A percentile compares a stretch with the other conserved stretches of the same genome.
Conservation (phyloP, 1,284 basidiomycete genomes). For the Ceratobasidium sp. region DNA sequence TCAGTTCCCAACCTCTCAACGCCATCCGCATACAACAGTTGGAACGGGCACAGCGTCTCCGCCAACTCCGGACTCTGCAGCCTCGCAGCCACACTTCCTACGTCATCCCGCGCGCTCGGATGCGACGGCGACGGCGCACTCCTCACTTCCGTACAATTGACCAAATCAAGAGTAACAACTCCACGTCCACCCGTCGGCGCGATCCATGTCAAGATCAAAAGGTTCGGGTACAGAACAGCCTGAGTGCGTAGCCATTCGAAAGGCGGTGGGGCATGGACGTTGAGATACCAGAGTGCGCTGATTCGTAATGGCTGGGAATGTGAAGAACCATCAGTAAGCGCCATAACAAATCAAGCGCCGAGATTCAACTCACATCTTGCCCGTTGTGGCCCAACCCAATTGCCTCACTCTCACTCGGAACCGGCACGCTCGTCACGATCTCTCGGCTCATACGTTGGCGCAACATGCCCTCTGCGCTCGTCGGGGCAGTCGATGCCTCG, state of each 20-base stretch:
- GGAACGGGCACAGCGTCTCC: conserved; percentile 87
- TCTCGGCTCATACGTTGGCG: conserved; percentile 43
- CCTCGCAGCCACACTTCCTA: conserved; percentile 84
- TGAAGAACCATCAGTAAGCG: conserved; percentile 45
- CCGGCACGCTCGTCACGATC: conserved; percentile 40
- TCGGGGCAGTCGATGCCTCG: conserved; percentile 45
- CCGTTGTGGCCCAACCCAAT: conserved; percentile 40
- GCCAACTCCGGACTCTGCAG: conserved; percentile 70
- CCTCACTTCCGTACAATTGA: conserved; percentile 86
- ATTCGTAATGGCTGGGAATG: conserved; percentile 80
- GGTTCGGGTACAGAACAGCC: conserved; percentile 83
- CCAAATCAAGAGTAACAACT: conserved; percentile 83
- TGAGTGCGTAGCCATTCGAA: conserved; percentile 89
- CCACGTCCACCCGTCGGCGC: conserved; percentile 82
- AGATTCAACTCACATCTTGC: conserved; percentile 31
- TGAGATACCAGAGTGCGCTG: conserved; percentile 89
- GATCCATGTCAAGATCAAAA: conserved; percentile 86
- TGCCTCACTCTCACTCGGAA: conserved; percentile 43
- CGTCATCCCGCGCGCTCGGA: conserved; percentile 81
- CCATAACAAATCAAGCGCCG: conserved; percentile 10
- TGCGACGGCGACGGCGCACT: conserved; percentile 84
- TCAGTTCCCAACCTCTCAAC: conserved; percentile 87
- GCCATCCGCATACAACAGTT: conserved; percentile 88
- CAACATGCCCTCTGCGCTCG: conserved; percentile 43
- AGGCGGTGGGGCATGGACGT: conserved; percentile 81